Evolutionary conservation across 169 alveolate genomes (phyloP).

Genomic region (Theileria sp.): DNA sequence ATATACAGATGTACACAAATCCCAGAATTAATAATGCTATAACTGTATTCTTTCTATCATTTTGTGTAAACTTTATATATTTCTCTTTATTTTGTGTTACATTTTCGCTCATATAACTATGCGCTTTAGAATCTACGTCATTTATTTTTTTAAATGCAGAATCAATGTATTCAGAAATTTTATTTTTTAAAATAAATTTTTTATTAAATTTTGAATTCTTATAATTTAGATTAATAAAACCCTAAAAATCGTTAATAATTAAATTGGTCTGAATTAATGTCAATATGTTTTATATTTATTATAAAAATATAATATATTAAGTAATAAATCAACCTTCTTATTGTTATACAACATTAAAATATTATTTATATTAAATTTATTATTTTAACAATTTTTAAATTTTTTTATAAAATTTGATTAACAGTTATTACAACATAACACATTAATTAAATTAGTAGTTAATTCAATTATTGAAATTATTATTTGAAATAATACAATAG

Average conservation of each 20-base stretch:
- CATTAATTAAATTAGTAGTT: not conserved
- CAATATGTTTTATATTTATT: not conserved
- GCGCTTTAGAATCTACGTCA: not conserved
- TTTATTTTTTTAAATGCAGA: not conserved
- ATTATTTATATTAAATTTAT: not conserved
- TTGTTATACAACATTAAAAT: not conserved
- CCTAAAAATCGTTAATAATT: not conserved
- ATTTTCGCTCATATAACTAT: not conserved
- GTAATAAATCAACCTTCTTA: not conserved
- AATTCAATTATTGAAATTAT: not conserved
- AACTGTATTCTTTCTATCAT: slow-evolving; percentile 31
- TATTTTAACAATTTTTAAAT: not conserved
- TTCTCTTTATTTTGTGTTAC: slow-evolving; percentile 1
- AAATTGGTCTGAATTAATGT: not conserved
- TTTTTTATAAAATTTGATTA: not conserved
- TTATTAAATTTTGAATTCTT: not conserved
- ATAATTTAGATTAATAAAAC: not conserved
- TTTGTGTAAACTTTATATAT: not conserved
- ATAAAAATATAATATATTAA: not conserved
- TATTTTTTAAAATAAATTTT: not conserved
- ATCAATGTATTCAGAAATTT: not conserved
- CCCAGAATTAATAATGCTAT: slow-evolving; percentile 31
- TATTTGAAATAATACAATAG: not conserved
- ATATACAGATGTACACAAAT: slow-evolving; percentile 24
- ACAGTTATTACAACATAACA: not conserved